These are phyloP conservation scores for Aurifilum marmelostoma DNA, from an alignment of 2,329 filamentous ascomycete genomes.

Conservation along the genomic window DNA sequence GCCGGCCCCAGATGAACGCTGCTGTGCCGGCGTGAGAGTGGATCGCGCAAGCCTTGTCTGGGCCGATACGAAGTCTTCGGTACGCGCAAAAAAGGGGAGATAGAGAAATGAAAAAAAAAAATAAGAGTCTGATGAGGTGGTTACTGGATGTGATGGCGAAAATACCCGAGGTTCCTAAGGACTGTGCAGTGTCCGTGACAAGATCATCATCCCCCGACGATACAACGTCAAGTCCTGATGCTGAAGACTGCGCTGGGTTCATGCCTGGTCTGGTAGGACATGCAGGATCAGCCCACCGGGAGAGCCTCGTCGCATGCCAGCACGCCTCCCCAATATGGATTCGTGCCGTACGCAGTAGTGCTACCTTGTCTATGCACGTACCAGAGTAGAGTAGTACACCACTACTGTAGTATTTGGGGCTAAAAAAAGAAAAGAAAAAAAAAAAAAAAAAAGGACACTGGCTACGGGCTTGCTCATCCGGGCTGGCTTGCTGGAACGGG, in stretches of 20 bases:
- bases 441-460: background rate
- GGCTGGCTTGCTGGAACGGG: background rate
- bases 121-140: background rate
- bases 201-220: background rate
- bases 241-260: slow-evolving; percentile 7
- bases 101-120: too few relatives aligned
- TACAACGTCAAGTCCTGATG: background rate
- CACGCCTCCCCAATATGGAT: background rate
- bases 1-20: background rate
- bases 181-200: background rate
- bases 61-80: background rate
- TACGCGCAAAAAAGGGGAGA: too few relatives aligned
- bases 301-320: too few relatives aligned
- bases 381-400: background rate
- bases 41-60: background rate
- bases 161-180: background rate
- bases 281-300: background rate
- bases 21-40: background rate
- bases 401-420: background rate
- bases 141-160: background rate
- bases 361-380: background rate
- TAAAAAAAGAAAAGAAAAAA: too few relatives aligned
- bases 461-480: background rate
- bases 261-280: background rate
- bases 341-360: too few relatives aligned